Conservation (phyloP, 2,329 filamentous ascomycete species). For the Colletotrichum acutatum region DNA sequence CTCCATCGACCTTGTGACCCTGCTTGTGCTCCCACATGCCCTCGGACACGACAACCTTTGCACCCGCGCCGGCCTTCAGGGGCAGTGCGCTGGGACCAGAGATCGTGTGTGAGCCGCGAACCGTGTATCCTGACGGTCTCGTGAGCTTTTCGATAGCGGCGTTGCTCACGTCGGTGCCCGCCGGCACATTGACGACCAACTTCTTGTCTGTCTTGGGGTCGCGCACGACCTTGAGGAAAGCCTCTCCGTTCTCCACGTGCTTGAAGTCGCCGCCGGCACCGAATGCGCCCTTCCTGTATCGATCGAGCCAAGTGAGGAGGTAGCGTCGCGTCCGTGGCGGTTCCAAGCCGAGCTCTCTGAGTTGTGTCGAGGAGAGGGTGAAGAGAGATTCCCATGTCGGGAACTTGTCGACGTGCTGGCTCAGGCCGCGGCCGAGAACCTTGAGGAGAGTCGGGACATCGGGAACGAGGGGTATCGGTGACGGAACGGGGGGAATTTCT, state of each 20-base stretch:
- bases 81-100: constrained; percentile 79
- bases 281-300: constrained; percentile 80
- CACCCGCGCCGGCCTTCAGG: constrained; percentile 72
- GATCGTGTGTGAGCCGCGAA: constrained; percentile 76
- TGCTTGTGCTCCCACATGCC: constrained; percentile 92
- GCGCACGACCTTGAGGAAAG: constrained; percentile 61
- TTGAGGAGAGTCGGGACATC: constrained; percentile 88
- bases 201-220: constrained; percentile 55
- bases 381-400: constrained; percentile 92
- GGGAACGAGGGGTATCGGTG: constrained; percentile 86
- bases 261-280: constrained; percentile 86
- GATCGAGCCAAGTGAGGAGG: constrained; percentile 87
- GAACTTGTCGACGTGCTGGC: constrained; percentile 86
- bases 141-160: constrained; percentile 44
- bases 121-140: constrained; percentile 66
- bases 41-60: constrained; percentile 77
- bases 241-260: constrained; percentile 70
- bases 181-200: constrained; percentile 66
- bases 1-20: constrained; percentile 94
- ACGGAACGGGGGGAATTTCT: constrained; percentile 61
- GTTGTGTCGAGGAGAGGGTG: constrained; percentile 78
- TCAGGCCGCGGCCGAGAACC: constrained; percentile 88
- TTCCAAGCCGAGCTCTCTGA: constrained; percentile 87
- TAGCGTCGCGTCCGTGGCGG: constrained; percentile 85
- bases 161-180: constrained; percentile 49